These are phyloP conservation scores for Lenwebbia sp. DNA, from an alignment of 345 rosid genomes.

Conservation along the genomic window DNA sequence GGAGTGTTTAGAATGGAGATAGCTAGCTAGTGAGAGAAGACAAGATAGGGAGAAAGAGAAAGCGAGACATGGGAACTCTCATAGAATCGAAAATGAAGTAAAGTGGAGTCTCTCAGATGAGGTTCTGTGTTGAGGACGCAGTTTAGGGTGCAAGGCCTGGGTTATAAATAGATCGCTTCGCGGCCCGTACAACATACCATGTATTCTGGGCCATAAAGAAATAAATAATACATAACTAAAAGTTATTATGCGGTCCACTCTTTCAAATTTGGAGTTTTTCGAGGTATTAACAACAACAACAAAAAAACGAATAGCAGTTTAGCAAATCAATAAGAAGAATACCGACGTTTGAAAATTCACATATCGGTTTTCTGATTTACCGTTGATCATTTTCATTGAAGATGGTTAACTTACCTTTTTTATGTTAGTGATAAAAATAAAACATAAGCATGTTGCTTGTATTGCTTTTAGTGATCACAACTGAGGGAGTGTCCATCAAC, in stretches of 20 bases:
- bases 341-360: neutral
- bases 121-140: neutral
- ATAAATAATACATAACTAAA: too few species aligned
- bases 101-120: neutral
- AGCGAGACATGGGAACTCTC: neutral
- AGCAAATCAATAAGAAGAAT: neutral
- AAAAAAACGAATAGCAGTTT: too few species aligned
- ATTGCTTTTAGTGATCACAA: neutral
- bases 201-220: too few species aligned
- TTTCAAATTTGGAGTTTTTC: too few species aligned
- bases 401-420: neutral
- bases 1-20: neutral
- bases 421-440: neutral
- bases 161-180: neutral
- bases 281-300: too few species aligned
- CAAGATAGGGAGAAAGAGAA: neutral
- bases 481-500: neutral
- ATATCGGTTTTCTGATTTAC: neutral
- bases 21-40: neutral
- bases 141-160: neutral
- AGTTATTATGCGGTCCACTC: too few species aligned
- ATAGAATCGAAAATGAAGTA: neutral
- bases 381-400: neutral
- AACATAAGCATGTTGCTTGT: neutral
- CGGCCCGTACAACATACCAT: too few species aligned